phyloP scores from a whole-genome alignment of 768 basidiomycete genomes.

The Suillus luteus region DNA sequence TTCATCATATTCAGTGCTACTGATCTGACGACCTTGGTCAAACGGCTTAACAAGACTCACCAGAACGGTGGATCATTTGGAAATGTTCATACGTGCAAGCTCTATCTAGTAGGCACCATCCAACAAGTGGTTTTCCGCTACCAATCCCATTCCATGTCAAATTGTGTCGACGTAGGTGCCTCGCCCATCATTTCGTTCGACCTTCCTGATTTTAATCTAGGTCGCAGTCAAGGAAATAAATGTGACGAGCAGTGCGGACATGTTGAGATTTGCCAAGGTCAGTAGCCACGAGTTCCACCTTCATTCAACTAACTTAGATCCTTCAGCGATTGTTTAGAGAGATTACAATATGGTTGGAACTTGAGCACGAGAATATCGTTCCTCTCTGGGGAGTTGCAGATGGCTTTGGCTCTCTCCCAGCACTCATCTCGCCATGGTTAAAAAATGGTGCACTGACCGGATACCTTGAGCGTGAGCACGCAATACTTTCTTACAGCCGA shows the following conservation, averaged over 20 bases:
- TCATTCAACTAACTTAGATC: neutral
- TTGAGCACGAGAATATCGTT: conserved; percentile 33
- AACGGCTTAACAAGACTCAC: neutral
- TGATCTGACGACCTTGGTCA: neutral
- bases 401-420: conserved; percentile 32
- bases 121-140: neutral
- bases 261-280: neutral
- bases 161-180: neutral
- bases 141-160: neutral
- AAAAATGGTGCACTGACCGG: conserved; percentile 30
- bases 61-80: neutral
- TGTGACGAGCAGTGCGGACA: neutral
- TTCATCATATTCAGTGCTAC: neutral
- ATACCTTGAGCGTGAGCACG: conserved; percentile 22
- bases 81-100: neutral
- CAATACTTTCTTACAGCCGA: neutral
- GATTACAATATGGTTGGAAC: conserved; percentile 31
- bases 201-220: neutral
- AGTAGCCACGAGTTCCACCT: neutral
- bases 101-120: neutral
- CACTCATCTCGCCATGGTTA: conserved; percentile 38
- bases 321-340: conserved; percentile 32
- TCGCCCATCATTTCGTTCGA: neutral
- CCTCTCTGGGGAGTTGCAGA: conserved; percentile 30
- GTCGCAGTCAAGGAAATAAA: neutral